Evolutionary conservation across 2,329 filamentous ascomycete species (phyloP).

Genomic region (Sarocladium kiliense): DNA sequence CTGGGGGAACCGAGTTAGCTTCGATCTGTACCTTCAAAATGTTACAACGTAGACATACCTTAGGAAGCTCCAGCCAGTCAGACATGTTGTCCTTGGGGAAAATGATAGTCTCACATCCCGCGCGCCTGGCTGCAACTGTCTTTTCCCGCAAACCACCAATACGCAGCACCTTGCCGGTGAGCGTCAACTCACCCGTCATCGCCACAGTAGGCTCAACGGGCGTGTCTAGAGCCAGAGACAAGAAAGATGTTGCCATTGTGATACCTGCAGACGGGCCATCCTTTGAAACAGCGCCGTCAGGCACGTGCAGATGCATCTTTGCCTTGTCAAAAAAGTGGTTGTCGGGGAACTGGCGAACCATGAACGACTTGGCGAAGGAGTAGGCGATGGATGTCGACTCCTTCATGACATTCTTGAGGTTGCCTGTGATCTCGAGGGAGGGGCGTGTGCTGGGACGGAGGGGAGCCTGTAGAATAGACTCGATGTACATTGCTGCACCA

Average conservation of each 20-base stretch:
- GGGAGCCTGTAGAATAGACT: conserved; percentile 86
- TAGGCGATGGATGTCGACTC: conserved; percentile 94
- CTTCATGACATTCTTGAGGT: conserved; percentile 96
- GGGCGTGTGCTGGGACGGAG: conserved; percentile 70
- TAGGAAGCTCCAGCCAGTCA: conserved; percentile 94
- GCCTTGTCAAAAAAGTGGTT: conserved; percentile 97
- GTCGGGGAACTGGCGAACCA: conserved; percentile 78
- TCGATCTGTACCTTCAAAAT: neutral
- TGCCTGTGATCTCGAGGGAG: conserved; percentile 85
- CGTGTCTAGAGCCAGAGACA: conserved; percentile 77
- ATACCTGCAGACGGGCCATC: conserved; percentile 91
- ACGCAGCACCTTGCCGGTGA: conserved; percentile 92
- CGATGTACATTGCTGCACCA: conserved; percentile 92
- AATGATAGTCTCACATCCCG: conserved; percentile 87
- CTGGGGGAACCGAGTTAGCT: conserved; percentile 41
- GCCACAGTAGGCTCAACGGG: conserved; percentile 81
- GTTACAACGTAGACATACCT: no score
- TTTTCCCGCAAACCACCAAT: conserved; percentile 95
- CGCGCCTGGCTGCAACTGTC: conserved; percentile 89
- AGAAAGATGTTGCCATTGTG: conserved; percentile 92
- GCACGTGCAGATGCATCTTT: conserved; percentile 91
- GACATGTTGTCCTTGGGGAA: conserved; percentile 95
- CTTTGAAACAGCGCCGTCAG: conserved; percentile 92
- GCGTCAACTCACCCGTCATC: conserved; percentile 96
- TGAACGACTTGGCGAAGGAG: conserved; percentile 85